Evolutionary conservation across 2,329 filamentous ascomycete species (phyloP), one percentile per base, ranked within the genome.

Genomic region (Calycina herbarum): DNA sequence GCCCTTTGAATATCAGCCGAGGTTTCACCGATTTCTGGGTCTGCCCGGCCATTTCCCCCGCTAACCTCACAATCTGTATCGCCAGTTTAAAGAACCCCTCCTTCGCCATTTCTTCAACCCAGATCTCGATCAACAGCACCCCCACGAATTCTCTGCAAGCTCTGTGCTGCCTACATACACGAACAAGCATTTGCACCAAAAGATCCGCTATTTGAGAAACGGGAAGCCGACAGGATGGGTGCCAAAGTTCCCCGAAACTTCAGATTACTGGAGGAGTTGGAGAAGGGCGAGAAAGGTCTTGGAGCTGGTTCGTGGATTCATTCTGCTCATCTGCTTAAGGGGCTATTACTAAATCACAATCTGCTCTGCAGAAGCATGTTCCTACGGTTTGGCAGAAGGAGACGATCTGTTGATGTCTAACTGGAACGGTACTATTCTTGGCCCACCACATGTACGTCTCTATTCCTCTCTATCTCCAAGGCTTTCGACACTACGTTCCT

Each of bases 361-460:
- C 54, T 59, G 45, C 68, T 70, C 67, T 67, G 57, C 73, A 95
- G 95, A 98, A 82, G 94, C 94, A 68, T 98, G 94, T 82, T 98
- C 95, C 57, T 98, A 98, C 74, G 95, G 95, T 74, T 86, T 99
- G 64, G 93, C 94, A 70, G 93, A 98, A 78, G 89, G 92, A 59
- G 94, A 97, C 76, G 95, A 99, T 76, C 86, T 97, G 70, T 87
- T 95, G 79, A 97, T 99, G 94, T 94, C 91, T 70, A 93, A 97
- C 83, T 99, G 95, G 95, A 97, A 96, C 76, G 95, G 94, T 75
- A 99, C 95, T 17, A 98, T 99, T 71, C 88, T 97, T 60, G 95
- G 95, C 1, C 95, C 95, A 72, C 94, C 95, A 77, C 94, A 98
- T 79, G 95, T 97, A 84, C 76, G 91, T 82, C 45, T 20, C 20